phyloP scores from a whole-genome alignment of 2,329 filamentous ascomycete species.

The Penicillium vulpinum region DNA sequence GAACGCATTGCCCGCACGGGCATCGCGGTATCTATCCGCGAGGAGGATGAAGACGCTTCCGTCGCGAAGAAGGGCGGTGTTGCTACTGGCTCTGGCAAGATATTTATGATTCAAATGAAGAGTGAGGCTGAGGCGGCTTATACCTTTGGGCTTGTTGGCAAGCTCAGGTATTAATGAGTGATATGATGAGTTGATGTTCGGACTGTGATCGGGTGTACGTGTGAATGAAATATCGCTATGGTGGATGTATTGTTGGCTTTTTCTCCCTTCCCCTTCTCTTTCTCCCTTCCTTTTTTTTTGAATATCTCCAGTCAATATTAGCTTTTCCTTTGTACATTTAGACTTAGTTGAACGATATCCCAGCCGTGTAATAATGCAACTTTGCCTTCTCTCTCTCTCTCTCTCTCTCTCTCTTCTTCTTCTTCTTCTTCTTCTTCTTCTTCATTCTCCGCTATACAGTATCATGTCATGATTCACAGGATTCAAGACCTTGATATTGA shows the following conservation, averaged over 20 bases:
- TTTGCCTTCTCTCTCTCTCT: background rate
- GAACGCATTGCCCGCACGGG: conserved; percentile 79
- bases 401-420: too few relatives aligned
- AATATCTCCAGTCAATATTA: conserved; percentile 14
- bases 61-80: conserved; percentile 59
- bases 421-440: too few relatives aligned
- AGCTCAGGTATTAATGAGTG: conserved; percentile 47
- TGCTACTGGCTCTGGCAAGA: conserved; percentile 56
- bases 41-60: conserved; percentile 67
- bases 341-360: conserved; percentile 5
- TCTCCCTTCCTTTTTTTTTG: conserved; percentile 1
- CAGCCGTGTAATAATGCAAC: background rate
- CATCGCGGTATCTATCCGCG: conserved; percentile 86
- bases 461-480: background rate
- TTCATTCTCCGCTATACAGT: background rate
- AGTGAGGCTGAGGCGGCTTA: conserved; percentile 55
- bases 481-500: background rate
- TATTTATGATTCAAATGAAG: conserved; percentile 67
- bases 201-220: background rate
- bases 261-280: background rate
- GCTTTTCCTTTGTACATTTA: conserved; percentile 23
- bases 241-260: conserved; percentile 10
- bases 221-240: conserved; percentile 1
- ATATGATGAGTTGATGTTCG: background rate
- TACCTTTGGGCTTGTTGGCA: conserved; percentile 56